phyloP scores from a whole-genome alignment of 139 green algal species.

The Bryopsis sp. region DNA sequence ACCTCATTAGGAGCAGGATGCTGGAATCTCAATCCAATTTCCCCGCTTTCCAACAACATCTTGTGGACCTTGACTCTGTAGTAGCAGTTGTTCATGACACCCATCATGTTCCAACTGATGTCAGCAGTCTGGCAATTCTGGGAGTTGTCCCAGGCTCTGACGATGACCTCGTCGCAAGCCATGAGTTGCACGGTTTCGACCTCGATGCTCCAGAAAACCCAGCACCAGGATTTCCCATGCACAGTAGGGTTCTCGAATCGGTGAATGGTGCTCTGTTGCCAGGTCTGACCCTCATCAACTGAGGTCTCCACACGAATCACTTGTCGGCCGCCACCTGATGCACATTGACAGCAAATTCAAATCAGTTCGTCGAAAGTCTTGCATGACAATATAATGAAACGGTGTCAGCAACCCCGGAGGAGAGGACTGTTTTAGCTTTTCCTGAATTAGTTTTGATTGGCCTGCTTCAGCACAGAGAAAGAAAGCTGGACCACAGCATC shows the following conservation, averaged over 20 bases:
- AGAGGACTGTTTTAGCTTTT: no score
- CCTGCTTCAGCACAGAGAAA: no score
- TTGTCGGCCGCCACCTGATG: conserved; percentile 67
- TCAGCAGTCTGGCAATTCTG: conserved; percentile 80
- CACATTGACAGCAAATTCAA: no score
- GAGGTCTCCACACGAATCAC: conserved; percentile 89
- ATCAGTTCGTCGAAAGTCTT: no score
- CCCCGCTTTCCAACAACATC: conserved; percentile 29
- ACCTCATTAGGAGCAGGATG: conserved; percentile 58
- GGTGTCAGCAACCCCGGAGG: no score
- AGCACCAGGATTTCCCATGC: conserved; percentile 80
- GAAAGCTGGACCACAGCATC: no score
- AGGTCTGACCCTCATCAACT: conserved; percentile 73
- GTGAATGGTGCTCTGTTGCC: conserved; percentile 64
- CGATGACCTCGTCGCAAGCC: conserved; percentile 46
- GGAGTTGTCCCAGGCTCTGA: conserved; percentile 66
- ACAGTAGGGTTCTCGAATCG: conserved; percentile 50
- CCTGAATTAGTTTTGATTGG: no score
- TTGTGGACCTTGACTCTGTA: conserved; percentile 57
- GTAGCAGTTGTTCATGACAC: conserved; percentile 97
- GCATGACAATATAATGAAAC: no score
- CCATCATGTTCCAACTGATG: conserved; percentile 94
- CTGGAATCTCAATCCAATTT: conserved; percentile 64
- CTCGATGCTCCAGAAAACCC: conserved; percentile 63
- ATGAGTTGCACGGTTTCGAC: conserved; percentile 56